phyloP scores from a whole-genome alignment of 164 flowering plant species.

The Vitis labrusca region DNA sequence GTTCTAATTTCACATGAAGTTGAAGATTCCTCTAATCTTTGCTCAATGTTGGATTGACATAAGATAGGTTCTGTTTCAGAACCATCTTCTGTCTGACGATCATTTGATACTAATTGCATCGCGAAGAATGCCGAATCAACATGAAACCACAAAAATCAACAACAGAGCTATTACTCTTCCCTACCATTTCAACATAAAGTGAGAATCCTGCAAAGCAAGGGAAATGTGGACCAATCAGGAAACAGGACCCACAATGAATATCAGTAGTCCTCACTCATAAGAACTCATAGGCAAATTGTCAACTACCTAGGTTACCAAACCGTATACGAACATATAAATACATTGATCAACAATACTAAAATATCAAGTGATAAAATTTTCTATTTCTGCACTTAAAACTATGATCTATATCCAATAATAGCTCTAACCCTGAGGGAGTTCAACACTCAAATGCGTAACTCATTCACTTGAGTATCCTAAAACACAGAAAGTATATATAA shows the following conservation, averaged over 20 bases:
- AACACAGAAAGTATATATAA: too few species aligned
- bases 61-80: slow-evolving; percentile 81
- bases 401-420: too few species aligned
- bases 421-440: too few species aligned
- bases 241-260: background rate
- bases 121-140: slow-evolving; percentile 27
- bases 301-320: too few species aligned
- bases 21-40: slow-evolving; percentile 38
- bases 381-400: too few species aligned
- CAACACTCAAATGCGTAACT: too few species aligned
- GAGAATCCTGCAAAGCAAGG: slow-evolving; percentile 32
- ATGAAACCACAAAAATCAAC: slow-evolving; percentile 26
- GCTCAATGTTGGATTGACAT: slow-evolving; percentile 22
- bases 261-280: too few species aligned
- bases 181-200: slow-evolving; percentile 37
- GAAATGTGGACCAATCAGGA: background rate
- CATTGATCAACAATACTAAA: too few species aligned
- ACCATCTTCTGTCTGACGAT: slow-evolving; percentile 40
- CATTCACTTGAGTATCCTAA: too few species aligned
- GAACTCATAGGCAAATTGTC: too few species aligned
- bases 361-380: too few species aligned
- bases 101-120: slow-evolving; percentile 76
- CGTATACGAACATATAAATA: too few species aligned
- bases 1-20: slow-evolving; percentile 70
- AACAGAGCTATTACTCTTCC: slow-evolving; percentile 20